Percentiles rank a stretch among this genome's conserved stretches.
Conservation (phyloP, 305 asterid genomes). For the Fraxinus angustifolia region DNA sequence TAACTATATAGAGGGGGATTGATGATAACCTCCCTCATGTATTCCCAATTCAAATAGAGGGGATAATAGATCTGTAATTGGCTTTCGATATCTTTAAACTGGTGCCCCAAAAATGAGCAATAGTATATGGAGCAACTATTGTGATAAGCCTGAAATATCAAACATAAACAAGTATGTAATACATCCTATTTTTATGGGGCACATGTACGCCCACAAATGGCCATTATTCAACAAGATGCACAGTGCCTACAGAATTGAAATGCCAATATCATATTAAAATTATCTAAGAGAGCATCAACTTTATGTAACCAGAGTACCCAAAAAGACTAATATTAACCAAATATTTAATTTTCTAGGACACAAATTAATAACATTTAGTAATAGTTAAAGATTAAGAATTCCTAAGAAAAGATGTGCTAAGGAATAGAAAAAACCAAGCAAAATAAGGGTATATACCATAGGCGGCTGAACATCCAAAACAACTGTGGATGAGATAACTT, state of each 20-base stretch:
- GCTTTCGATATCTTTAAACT: not conserved
- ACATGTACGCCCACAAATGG: not conserved
- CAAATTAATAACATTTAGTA: not conserved
- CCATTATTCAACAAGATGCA: conserved; percentile 8
- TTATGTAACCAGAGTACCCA: not conserved
- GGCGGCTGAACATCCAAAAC: conserved; percentile 96
- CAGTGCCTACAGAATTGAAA: conserved; percentile 5
- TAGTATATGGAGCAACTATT: not conserved
- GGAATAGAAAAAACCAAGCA: not conserved
- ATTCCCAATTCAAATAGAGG: not conserved
- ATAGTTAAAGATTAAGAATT: not conserved
- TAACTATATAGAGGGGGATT: not conserved
- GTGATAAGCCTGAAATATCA: not conserved
- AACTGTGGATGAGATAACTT: conserved; percentile 65
- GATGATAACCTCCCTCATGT: not conserved
- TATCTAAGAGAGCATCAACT: not conserved
- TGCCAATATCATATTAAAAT: not conserved
- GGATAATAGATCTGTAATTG: not conserved
- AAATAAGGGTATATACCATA: conserved; percentile 49
- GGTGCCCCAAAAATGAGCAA: not conserved
- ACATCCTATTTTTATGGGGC: not conserved
- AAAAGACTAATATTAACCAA: not conserved
- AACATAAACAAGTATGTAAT: not conserved
- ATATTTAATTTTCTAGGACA: not conserved
- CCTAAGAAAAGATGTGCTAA: not conserved